phyloP scores from a whole-genome alignment of 495 filamentous ascomycete genomes.

The Saxophila tyrrhenica region DNA sequence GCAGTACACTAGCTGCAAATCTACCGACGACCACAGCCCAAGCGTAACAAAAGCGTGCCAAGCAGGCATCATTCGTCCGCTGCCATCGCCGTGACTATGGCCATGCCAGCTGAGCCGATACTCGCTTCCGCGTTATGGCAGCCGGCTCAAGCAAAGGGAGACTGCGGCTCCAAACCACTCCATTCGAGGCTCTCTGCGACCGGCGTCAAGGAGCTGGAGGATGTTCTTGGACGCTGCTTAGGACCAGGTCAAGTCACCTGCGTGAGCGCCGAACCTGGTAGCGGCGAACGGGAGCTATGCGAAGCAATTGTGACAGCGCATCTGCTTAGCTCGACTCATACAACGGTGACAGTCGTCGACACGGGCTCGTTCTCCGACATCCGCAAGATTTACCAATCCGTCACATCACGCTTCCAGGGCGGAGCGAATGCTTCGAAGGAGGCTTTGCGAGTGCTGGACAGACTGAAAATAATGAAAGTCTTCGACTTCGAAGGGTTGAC shows the following conservation, averaged over 20 bases:
- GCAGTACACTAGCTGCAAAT: too few species aligned
- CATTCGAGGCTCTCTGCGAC: slow-evolving; percentile 6
- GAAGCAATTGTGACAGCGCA: slow-evolving; percentile 16
- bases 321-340: slow-evolving; percentile 13
- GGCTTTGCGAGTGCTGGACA: slow-evolving; percentile 33
- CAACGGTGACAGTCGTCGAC: slow-evolving; percentile 25
- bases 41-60: too few species aligned
- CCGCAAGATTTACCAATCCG: background rate
- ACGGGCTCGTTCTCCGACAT: slow-evolving; percentile 25
- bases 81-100: too few species aligned
- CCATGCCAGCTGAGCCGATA: slow-evolving; percentile 12
- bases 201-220: slow-evolving; percentile 20
- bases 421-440: background rate
- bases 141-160: background rate
- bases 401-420: background rate
- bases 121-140: slow-evolving; percentile 18
- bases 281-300: slow-evolving; percentile 8
- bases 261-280: slow-evolving; percentile 1
- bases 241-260: slow-evolving; percentile 9
- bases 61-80: too few species aligned
- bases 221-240: slow-evolving; percentile 20
- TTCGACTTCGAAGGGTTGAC: slow-evolving; percentile 49
- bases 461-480: slow-evolving; percentile 43
- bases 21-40: too few species aligned
- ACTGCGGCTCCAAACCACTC: background rate